These are phyloP conservation scores for Chaetothyriales sp. DNA, from an alignment of 2,329 filamentous ascomycete genomes.

Conservation along the genomic window DNA sequence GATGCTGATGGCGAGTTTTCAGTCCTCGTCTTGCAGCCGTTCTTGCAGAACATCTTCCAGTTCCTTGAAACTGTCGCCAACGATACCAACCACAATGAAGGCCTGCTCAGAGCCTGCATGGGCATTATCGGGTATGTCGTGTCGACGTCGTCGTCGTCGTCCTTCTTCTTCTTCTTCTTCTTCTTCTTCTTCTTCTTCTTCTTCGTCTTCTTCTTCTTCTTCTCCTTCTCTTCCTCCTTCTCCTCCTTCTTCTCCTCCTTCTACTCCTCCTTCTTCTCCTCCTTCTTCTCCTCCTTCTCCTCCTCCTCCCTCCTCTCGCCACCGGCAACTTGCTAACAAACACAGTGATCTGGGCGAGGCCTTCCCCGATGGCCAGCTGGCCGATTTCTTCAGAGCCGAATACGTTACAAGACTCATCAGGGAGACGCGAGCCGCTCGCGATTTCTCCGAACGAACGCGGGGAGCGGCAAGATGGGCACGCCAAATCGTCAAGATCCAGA, in stretches of 20 bases:
- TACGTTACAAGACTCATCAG: conserved; percentile 85
- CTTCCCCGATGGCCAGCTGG: conserved; percentile 80
- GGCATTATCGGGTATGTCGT: conserved; percentile 78
- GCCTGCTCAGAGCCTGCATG: conserved; percentile 85
- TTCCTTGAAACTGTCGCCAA: conserved; percentile 67
- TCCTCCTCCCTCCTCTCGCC: too few relatives aligned
- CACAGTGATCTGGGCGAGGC: conserved; percentile 79
- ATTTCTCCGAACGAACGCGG: conserved; percentile 71
- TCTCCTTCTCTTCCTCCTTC: too few relatives aligned
- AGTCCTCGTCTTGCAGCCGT: conserved; percentile 62
- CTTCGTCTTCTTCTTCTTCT: too few relatives aligned
- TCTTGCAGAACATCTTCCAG: conserved; percentile 73
- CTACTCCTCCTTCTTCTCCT: too few relatives aligned
- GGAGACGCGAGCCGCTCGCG: conserved; percentile 78
- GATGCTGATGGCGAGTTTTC: conserved; percentile 13
- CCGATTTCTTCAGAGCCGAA: conserved; percentile 72
- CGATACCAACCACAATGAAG: conserved; percentile 81
- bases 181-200: too few relatives aligned
- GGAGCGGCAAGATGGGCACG: conserved; percentile 95
- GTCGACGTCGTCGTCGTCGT: too few relatives aligned
- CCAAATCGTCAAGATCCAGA: conserved; percentile 89
- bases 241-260: too few relatives aligned
- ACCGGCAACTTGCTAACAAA: conserved; percentile 26
- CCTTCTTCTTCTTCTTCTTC: too few relatives aligned
- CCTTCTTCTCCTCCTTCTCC: too few relatives aligned